Evolutionary conservation across 164 flowering plant species (phyloP).

Genomic region (Cinnamomum micranthum): DNA sequence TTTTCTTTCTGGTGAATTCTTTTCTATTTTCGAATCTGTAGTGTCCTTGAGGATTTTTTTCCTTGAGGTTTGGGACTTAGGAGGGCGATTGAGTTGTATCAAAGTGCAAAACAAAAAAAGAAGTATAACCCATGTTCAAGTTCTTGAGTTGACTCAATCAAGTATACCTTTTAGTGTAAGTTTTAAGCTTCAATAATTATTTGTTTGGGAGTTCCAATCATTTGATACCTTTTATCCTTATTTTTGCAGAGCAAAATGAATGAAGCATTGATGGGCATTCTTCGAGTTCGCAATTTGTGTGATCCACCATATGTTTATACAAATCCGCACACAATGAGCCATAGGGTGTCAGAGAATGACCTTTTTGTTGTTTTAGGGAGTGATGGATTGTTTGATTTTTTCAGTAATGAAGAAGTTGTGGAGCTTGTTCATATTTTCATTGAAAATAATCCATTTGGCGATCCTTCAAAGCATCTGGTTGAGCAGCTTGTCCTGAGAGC

Average conservation of each 20-base stretch:
- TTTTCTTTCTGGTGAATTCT: too few species aligned
- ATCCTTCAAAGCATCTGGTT: constrained; percentile 28
- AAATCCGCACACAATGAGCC: constrained; percentile 18
- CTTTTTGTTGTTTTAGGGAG: constrained; percentile 27
- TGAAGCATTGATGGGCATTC: constrained; percentile 31
- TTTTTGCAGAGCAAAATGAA: constrained; percentile 23
- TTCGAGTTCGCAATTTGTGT: constrained; percentile 26
- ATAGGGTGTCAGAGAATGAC: constrained; percentile 21
- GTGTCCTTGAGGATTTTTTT: too few species aligned
- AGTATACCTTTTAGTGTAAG: too few species aligned
- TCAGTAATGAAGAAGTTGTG: constrained; percentile 30
- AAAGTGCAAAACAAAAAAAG: too few species aligned
- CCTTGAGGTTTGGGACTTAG: too few species aligned
- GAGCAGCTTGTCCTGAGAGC: constrained; percentile 28
- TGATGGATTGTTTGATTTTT: constrained; percentile 30
- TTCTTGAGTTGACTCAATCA: too few species aligned
- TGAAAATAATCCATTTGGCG: constrained; percentile 23
- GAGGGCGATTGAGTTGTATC: too few species aligned
- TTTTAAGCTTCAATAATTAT: background rate
- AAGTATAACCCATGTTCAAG: too few species aligned
- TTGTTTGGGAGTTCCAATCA: background rate
- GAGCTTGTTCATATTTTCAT: constrained; percentile 20
- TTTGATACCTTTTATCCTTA: background rate
- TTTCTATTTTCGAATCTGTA: too few species aligned
- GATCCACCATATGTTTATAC: constrained; percentile 31